Percentiles rank a stretch among this genome's conserved stretches.
phyloP scores from a whole-genome alignment of 1,139 yeast species.

The Arxiozyma heterogenica region DNA sequence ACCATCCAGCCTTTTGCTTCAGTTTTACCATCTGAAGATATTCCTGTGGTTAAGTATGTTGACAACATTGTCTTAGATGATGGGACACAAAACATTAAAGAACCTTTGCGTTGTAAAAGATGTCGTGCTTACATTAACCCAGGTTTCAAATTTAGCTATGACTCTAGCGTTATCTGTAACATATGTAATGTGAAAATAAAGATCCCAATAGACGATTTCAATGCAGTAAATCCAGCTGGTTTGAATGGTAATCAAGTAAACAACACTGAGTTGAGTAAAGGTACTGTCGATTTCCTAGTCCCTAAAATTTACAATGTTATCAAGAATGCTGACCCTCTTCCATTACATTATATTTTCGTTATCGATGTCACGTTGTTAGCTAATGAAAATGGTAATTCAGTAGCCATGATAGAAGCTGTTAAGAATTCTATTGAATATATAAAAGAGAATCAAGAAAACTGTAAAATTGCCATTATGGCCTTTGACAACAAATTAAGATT shows the following conservation, averaged over 20 bases:
- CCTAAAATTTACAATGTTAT: constrained; percentile 61
- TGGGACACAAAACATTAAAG: constrained; percentile 7
- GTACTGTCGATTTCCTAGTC: constrained; percentile 79
- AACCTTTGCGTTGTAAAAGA: constrained; percentile 80
- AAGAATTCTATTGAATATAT: constrained; percentile 36
- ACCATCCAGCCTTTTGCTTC: constrained; percentile 81
- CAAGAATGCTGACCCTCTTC: constrained; percentile 34
- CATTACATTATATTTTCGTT: constrained; percentile 66
- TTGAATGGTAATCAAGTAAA: constrained; percentile 52
- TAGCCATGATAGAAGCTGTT: constrained; percentile 63
- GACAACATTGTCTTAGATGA: constrained; percentile 4
- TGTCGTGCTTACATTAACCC: constrained; percentile 90
- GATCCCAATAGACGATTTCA: constrained; percentile 58
- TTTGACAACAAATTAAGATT: constrained; percentile 69
- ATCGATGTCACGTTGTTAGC: constrained; percentile 66
- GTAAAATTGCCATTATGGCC: constrained; percentile 61
- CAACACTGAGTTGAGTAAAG: constrained; percentile 71
- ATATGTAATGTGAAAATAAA: constrained; percentile 73
- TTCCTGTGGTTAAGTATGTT: constrained; percentile 53
- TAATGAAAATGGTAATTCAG: constrained; percentile 48
- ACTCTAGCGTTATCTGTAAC: constrained; percentile 69
- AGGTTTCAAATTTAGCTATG: constrained; percentile 57
- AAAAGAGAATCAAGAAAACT: constrained; percentile 31
- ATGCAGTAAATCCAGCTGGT: constrained; percentile 53
- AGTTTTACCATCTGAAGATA: constrained; percentile 37